A percentile compares a stretch with the other conserved stretches of the same genome.
Conservation (phyloP, 331 rosid species). For the Erythrophleum ivorense region DNA sequence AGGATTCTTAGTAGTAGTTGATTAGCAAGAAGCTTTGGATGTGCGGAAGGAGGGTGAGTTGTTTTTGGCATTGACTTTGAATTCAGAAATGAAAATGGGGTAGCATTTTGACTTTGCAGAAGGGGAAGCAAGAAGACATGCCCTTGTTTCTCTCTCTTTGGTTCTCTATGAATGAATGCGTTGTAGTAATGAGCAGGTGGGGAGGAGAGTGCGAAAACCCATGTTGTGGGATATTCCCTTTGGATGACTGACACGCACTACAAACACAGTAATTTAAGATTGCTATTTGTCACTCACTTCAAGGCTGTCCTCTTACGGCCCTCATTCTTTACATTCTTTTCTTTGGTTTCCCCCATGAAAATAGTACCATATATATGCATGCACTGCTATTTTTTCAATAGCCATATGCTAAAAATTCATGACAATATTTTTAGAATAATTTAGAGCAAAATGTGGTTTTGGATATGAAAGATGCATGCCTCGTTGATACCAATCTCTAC, state of each 20-base stretch:
- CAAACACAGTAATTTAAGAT: background rate
- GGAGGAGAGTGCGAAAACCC: background rate
- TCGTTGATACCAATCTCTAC: too few species aligned
- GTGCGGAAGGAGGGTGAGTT: background rate
- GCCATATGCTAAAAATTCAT: background rate
- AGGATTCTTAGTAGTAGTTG: background rate
- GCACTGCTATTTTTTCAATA: background rate
- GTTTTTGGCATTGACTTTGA: constrained; percentile 5
- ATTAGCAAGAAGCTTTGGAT: background rate
- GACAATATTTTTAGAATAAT: background rate
- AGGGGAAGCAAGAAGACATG: background rate
- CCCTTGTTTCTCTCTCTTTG: background rate
- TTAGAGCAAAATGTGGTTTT: background rate
- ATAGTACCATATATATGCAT: background rate
- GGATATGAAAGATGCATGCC: background rate
- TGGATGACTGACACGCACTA: background rate
- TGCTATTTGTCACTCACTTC: background rate
- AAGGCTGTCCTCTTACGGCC: too few species aligned
- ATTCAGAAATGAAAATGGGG: background rate
- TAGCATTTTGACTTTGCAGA: background rate
- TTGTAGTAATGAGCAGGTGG: background rate
- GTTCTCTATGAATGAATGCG: background rate
- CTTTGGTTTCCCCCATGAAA: background rate
- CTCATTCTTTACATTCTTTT: background rate
- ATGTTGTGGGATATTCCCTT: background rate